These are phyloP conservation scores for Aspergillus unguis DNA, from an alignment of 2,329 filamentous ascomycete species.

Conservation along the genomic window DNA sequence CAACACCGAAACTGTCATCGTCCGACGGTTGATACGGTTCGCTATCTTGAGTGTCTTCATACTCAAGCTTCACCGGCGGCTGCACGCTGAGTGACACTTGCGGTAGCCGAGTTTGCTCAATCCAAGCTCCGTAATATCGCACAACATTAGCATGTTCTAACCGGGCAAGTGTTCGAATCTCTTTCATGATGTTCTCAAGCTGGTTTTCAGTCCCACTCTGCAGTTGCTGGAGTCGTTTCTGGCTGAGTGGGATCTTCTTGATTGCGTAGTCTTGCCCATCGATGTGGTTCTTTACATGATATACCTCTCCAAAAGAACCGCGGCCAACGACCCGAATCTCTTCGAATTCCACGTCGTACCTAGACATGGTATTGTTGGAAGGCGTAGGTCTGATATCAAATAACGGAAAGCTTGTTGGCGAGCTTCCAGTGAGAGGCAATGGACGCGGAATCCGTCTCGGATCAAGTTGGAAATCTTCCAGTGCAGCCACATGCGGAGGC, in stretches of 20 bases:
- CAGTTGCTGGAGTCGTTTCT: slow-evolving; percentile 51
- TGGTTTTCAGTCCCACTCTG: slow-evolving; percentile 51
- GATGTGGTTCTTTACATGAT: slow-evolving; percentile 58
- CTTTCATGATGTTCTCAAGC: slow-evolving; percentile 56
- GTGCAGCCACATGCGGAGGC: slow-evolving; percentile 15
- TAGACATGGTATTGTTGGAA: slow-evolving; percentile 32
- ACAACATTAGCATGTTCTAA: slow-evolving; percentile 66
- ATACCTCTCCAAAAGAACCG: slow-evolving; percentile 65
- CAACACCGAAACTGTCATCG: slow-evolving; percentile 36
- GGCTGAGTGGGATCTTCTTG: slow-evolving; percentile 61
- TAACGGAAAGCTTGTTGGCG: slow-evolving; percentile 32
- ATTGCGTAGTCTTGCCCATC: slow-evolving; percentile 63
- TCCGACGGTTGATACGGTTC: slow-evolving; percentile 19
- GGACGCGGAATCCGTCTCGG: slow-evolving; percentile 22
- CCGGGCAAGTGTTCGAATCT: slow-evolving; percentile 60
- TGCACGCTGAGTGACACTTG: slow-evolving; percentile 10
- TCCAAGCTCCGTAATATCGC: slow-evolving; percentile 63
- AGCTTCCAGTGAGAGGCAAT: slow-evolving; percentile 27
- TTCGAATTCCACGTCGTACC: slow-evolving; percentile 51
- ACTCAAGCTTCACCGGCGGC: slow-evolving; percentile 4
- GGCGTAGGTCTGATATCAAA: slow-evolving; percentile 24
- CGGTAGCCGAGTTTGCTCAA: slow-evolving; percentile 48
- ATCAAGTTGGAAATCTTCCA: slow-evolving; percentile 25
- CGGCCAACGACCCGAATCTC: slow-evolving; percentile 58
- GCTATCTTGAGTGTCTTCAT: slow-evolving; percentile 17